Evolutionary conservation across 2,329 filamentous ascomycete genomes (phyloP).

Genomic region (Trichocomaceae sp.): DNA sequence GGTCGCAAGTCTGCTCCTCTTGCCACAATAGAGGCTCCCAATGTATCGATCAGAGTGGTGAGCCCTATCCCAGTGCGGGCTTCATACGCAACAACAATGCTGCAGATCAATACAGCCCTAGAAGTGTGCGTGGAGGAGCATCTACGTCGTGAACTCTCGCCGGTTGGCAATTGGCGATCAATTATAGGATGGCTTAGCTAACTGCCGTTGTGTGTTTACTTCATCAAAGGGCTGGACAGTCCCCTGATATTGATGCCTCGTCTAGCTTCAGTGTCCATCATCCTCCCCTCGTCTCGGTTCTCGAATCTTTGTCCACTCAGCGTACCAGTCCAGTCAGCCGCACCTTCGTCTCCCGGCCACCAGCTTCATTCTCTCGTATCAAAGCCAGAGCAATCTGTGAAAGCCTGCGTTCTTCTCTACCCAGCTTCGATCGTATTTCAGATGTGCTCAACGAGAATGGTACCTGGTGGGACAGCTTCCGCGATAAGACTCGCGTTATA

Average conservation of each 20-base stretch:
- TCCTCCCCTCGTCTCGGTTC: not conserved
- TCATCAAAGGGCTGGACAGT: not conserved
- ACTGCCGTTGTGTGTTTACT: not conserved
- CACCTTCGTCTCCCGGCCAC: not conserved
- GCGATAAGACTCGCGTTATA: constrained; percentile 2
- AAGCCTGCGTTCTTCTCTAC: not conserved
- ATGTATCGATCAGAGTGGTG: not conserved
- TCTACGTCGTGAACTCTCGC: too few species aligned
- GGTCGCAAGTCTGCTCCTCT: not conserved
- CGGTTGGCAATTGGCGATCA: not conserved
- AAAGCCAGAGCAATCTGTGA: not conserved
- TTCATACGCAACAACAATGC: not conserved
- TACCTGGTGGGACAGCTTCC: not conserved
- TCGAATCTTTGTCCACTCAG: not conserved
- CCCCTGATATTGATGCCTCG: not conserved
- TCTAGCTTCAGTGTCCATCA: not conserved
- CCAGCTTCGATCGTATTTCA: not conserved
- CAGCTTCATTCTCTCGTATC: not conserved
- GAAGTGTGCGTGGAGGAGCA: not conserved
- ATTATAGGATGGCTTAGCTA: not conserved
- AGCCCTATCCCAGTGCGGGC: not conserved
- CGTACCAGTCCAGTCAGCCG: not conserved
- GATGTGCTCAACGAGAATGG: not conserved
- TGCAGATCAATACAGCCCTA: not conserved
- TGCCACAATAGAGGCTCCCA: not conserved